Base-by-base conservation (phyloP, 2,329 filamentous ascomycete genomes). In the Nemania bipapillata region DNA sequence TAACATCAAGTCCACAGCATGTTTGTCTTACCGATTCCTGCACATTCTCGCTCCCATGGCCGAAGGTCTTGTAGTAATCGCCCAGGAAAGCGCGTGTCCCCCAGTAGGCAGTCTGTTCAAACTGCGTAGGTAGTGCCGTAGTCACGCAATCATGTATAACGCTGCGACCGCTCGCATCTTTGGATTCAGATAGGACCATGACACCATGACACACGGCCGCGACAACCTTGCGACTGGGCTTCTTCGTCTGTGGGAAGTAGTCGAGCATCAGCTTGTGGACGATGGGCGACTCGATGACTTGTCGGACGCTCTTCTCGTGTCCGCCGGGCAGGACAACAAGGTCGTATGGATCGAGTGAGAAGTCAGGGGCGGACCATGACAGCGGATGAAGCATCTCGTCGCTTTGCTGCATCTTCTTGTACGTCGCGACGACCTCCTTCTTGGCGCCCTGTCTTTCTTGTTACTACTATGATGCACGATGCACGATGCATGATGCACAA, bases 21-120 rank as follows among this genome's bases (percentile, higher is more conserved):
- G 6, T 9, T 28, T 3, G 17, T 74, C 81, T 75, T 72, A 85
- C 84, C 49, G 81, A 79, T 5, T 79, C 77, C 70, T 87, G 83
- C 3, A 86, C 83, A 66, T 83, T 80, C 37, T 84, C 83, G 66
- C 82, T 85, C 0, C 84, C 81, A 2, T 81, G 81, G 0, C 86
- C 86, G 63, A 85, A 87, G 2, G 85, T 86, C 80, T 87, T 87
- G 74, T 86, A 87, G 70, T 87, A 87, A 63, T 87, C 85, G 2
- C 85, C 85, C 12, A 87, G 74, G 49, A 86, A 83, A 1, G 78
- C 75, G 42, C 83, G 77, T 2, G 85, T 87, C 3, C 80, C 79
- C 80, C 83, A 85, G 66, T 82, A 87, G 0, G 83, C 83, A 20
- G 79, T 60, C 69, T 84, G 81, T 74, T 87, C 85, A 73, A 86